Percentiles rank a stretch among this genome's conserved stretches.
These are phyloP conservation scores for Aspergillus sp. DNA, from an alignment of 2,329 filamentous ascomycete genomes.

Conservation along the genomic window DNA sequence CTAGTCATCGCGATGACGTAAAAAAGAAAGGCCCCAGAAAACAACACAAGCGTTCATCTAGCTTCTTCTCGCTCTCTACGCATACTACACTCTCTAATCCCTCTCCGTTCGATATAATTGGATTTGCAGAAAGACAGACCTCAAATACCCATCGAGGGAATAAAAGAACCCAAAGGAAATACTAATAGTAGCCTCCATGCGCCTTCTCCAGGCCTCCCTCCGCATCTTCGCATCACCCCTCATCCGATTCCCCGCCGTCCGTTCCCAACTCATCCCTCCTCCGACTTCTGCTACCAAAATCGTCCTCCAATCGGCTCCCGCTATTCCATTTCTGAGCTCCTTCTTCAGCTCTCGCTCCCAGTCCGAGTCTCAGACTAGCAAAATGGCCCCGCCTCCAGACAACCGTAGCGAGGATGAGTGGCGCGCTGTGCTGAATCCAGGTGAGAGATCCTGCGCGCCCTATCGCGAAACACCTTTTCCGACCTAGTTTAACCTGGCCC, in stretches of 20 bases:
- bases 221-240: slow-evolving; percentile 23
- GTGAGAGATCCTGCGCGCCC: slow-evolving; percentile 41
- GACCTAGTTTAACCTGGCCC: background rate
- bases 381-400: slow-evolving; percentile 65
- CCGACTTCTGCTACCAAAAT: slow-evolving; percentile 33
- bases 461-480: background rate
- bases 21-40: background rate
- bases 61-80: background rate
- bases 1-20: background rate
- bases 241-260: slow-evolving; percentile 20
- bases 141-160: background rate
- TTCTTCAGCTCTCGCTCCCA: slow-evolving; percentile 67
- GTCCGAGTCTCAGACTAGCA: slow-evolving; percentile 37
- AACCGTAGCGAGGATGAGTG: slow-evolving; percentile 81
- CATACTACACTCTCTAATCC: background rate
- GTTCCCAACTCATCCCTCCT: slow-evolving; percentile 14
- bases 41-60: too few relatives aligned
- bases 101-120: background rate
- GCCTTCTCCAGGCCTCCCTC: slow-evolving; percentile 19
- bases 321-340: slow-evolving; percentile 74
- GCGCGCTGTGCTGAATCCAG: slow-evolving; percentile 76
- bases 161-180: background rate
- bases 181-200: slow-evolving; percentile 23
- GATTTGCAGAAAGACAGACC: background rate
- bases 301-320: slow-evolving; percentile 65